Evolutionary conservation across 768 basidiomycete species (phyloP).

Genomic region (Agrocybe praecox): DNA sequence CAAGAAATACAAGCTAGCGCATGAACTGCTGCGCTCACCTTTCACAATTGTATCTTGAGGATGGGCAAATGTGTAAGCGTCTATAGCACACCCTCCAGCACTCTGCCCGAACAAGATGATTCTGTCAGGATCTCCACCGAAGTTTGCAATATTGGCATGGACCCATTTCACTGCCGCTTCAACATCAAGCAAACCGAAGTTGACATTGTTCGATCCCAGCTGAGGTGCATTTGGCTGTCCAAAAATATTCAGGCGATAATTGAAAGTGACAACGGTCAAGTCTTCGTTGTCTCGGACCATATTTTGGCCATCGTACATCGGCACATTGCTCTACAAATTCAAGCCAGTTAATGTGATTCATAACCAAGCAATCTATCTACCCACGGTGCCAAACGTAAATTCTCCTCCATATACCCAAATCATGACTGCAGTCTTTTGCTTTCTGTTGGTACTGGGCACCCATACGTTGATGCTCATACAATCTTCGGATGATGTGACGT

Average conservation of each 20-base stretch:
- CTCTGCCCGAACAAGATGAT: slow-evolving; percentile 39
- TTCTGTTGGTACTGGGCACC: slow-evolving; percentile 29
- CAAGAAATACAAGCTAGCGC: slow-evolving; percentile 1
- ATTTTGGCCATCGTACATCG: slow-evolving; percentile 5
- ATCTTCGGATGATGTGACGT: slow-evolving; percentile 32
- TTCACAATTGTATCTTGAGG: slow-evolving; percentile 33
- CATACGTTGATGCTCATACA: slow-evolving; percentile 39
- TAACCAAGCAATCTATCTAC: not conserved
- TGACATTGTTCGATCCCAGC: slow-evolving; percentile 23
- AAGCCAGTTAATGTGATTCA: too few relatives aligned
- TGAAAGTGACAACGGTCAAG: slow-evolving; percentile 36
- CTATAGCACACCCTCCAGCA: slow-evolving; percentile 35
- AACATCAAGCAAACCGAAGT: slow-evolving; percentile 40
- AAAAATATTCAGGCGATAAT: slow-evolving; percentile 43
- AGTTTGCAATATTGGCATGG: slow-evolving; percentile 45
- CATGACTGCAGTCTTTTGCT: slow-evolving; percentile 34
- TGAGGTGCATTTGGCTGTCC: slow-evolving; percentile 42
- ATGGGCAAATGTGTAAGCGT: slow-evolving; percentile 36
- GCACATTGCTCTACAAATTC: not conserved
- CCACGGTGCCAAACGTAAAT: slow-evolving; percentile 32
- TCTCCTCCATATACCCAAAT: slow-evolving; percentile 38
- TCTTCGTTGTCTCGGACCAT: slow-evolving; percentile 36
- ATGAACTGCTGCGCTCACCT: slow-evolving; percentile 14
- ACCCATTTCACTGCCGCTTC: slow-evolving; percentile 51
- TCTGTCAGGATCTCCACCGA: slow-evolving; percentile 42